phyloP scores from a whole-genome alignment of 108 stramenopile genomes.

The Skeletonema menzelii region DNA sequence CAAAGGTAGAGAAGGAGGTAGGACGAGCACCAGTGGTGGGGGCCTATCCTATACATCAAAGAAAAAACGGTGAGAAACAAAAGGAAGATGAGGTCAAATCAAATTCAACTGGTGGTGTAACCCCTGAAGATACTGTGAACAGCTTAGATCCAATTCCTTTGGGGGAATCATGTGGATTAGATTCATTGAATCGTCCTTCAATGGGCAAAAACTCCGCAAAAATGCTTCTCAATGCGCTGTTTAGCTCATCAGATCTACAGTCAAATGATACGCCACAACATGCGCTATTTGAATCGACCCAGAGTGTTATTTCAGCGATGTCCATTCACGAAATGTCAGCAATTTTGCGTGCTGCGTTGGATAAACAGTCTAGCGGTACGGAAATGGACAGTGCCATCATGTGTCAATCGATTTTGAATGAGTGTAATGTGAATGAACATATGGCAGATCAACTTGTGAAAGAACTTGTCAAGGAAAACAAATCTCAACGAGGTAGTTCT shows the following conservation, averaged over 20 bases:
- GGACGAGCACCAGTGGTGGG: not conserved
- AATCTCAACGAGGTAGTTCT: slow-evolving; percentile 9
- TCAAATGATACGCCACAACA: not conserved
- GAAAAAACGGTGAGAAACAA: not conserved
- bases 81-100: not conserved
- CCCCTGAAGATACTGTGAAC: not conserved
- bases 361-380: not conserved
- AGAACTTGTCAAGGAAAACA: not conserved
- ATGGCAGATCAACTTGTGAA: not conserved
- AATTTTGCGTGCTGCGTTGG: not conserved
- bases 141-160: slow-evolving; percentile 21
- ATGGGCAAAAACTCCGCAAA: slow-evolving; percentile 1
- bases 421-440: not conserved
- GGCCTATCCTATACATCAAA: not conserved
- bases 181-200: slow-evolving; percentile 13
- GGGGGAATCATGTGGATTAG: slow-evolving; percentile 8
- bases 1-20: slow-evolving; percentile 2
- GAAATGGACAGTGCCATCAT: not conserved
- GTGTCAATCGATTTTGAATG: not conserved
- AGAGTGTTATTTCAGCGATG: not conserved
- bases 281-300: not conserved
- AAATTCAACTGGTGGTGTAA: slow-evolving; percentile 1
- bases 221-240: slow-evolving; percentile 1
- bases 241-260: not conserved
- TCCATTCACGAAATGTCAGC: not conserved